Base-by-base conservation (phyloP, 2,329 filamentous ascomycete genomes). In the Rhynchosporium agropyri region DNA sequence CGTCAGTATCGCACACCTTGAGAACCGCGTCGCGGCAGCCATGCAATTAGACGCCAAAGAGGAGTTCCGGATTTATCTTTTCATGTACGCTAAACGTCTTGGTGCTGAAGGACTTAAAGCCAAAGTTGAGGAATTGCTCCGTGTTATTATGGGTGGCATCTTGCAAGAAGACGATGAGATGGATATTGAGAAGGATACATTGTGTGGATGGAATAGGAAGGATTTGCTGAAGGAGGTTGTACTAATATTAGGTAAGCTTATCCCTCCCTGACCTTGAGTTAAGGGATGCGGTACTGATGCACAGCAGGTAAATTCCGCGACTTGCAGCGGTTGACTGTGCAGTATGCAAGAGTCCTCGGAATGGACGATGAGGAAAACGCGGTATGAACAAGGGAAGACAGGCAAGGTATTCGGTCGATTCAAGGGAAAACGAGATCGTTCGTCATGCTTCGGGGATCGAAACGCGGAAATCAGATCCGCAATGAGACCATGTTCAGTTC, bases 61-160 rank as follows among this genome's bases (percentile, higher is more conserved):
- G 63, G 95, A 99, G 75, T 99, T 98, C 78, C 87, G 92, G 62
- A 81, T 97, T 1, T 98, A 98, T 73, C 80, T 99, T n/a, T 89
- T 92, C 72, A 98, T 98, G 92, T 99, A 99, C 73, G 94, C 93
- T 3, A 98, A 97, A 79, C 88, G 95, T 0, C 84, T 99, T 5
- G 95, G 95, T 0, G 92, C 92, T 0, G 96, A 99, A 76, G 92
- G 92, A 0, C 79, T 94, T 58, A 87, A 89, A 69, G 83, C 86
- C 62, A 99, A 99, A 78, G 92, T 97, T 2, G 94, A 98, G 74
- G 96, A 99, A 78, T 80, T 99, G 9, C 80, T 98, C 33, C 89
- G 91, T 69, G 89, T 86, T 51, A 79, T 99, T 48, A 81, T 96
- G 55, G 92, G 93, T 7, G 89, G 90, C 57, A 84, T 83, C 70